Evolutionary conservation across 1,284 basidiomycete genomes (phyloP), one percentile per base, ranked within the genome.

Genomic region (Ustilago trichophora): DNA sequence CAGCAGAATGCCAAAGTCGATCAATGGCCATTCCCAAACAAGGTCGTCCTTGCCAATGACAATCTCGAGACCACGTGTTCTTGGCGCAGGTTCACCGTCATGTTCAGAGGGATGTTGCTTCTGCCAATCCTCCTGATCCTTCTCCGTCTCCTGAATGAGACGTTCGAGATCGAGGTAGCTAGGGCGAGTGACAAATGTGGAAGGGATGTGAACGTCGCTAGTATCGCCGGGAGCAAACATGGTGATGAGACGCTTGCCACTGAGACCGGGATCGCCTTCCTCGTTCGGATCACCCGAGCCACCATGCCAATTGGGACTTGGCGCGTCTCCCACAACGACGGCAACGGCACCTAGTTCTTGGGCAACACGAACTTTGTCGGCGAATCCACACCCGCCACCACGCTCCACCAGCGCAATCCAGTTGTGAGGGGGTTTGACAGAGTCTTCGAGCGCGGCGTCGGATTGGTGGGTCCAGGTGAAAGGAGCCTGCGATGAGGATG

Each of bases 341-440:
- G 77, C 80, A 10, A 72, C 65, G 11, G 79, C 80, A 11, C 80
- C 80, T 4, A 80, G 64, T 11, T 65, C 50, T 42, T 81, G 80
- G 1, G 77, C 73, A 2, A 73, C 62, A 16, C 80, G 71, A 4
- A 80, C 76, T 43, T 81, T 81, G 36, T 71, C 60, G 19, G 69
- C 76, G 18, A 81, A 81, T 7, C 75, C 51, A 27, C 80, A 81
- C 15, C 58, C 56, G 10, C 76, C 75, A 12, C 75, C 73, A 11
- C 80, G 68, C 55, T 80, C 76, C 0, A 80, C 72, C 0, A 81
- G 52, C 2, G 80, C 80, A 26, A 81, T 76, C 78, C 78, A 81
- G 47, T 80, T 56, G 16, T 57, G 31, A 0, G 75, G 75, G 15
- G 80, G 80, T 26, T 44, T 56, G 25, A 40, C 4, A 25, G 33